Conservation (phyloP, 148 eudicot genomes). For the Beta vulgaris region DNA sequence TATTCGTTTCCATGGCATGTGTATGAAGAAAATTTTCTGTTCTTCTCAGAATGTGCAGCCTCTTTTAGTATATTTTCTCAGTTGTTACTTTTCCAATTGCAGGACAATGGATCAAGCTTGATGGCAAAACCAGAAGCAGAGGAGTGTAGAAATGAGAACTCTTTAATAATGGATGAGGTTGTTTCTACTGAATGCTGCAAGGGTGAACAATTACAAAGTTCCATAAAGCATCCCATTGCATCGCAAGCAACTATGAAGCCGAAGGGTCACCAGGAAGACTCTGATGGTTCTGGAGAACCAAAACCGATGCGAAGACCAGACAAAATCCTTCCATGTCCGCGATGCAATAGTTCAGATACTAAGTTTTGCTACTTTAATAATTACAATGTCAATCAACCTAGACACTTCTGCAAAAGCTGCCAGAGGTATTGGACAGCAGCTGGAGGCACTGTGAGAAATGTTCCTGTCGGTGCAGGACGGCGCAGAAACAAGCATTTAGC, state of each 20-base stretch:
- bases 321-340: slow-evolving; percentile 47
- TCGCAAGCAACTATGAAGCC: slow-evolving; percentile 8
- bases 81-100: slow-evolving; percentile 5
- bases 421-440: slow-evolving; percentile 38
- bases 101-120: slow-evolving; percentile 30
- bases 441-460: slow-evolving; percentile 45
- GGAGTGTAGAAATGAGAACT: slow-evolving; percentile 17
- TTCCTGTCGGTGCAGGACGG: slow-evolving; percentile 49
- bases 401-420: slow-evolving; percentile 36
- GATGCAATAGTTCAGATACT: slow-evolving; percentile 46
- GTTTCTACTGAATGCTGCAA: slow-evolving; percentile 20
- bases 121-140: slow-evolving; percentile 24
- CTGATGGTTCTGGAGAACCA: slow-evolving; percentile 19
- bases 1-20: background rate
- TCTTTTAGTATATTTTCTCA: background rate
- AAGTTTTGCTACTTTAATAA: slow-evolving; percentile 41
- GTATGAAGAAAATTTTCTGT: background rate
- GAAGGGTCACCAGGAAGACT: slow-evolving; percentile 23
- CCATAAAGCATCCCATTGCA: background rate
- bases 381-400: slow-evolving; percentile 35
- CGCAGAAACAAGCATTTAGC: slow-evolving; percentile 43
- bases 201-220: slow-evolving; percentile 15
- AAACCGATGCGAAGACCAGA: slow-evolving; percentile 38
- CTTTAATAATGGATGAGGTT: slow-evolving; percentile 10
- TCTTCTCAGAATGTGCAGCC: background rate